Percentiles rank a stretch among this genome's conserved stretches.
Evolutionary conservation across 140 eudicot genomes (phyloP).

Genomic region (Oenanthe javanica): DNA sequence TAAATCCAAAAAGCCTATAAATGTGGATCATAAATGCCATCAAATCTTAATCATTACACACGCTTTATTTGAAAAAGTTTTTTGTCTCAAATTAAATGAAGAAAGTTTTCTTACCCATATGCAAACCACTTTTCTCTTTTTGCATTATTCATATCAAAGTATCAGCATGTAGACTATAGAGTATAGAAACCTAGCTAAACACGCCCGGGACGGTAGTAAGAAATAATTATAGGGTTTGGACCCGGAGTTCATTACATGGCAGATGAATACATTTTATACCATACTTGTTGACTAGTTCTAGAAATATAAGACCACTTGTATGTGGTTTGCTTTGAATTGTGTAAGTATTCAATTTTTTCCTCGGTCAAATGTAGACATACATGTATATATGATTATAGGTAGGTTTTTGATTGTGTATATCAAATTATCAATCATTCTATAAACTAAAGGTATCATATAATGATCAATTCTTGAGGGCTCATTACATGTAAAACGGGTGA

Average conservation of each 20-base stretch:
- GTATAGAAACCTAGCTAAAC: no score
- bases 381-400: not conserved
- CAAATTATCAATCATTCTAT: not conserved
- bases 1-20: constrained; percentile 14
- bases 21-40: constrained; percentile 15
- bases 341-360: not conserved
- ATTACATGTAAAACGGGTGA: not conserved
- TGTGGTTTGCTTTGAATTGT: no score
- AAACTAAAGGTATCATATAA: not conserved
- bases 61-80: not conserved
- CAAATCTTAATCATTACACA: constrained; percentile 20
- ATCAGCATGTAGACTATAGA: no score
- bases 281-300: not conserved
- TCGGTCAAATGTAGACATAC: not conserved
- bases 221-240: no score
- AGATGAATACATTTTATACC: no score
- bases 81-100: constrained; percentile 7
- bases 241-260: no score
- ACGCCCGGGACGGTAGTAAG: no score
- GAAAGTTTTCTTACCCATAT: constrained; percentile 19
- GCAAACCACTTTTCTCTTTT: constrained; percentile 15
- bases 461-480: not conserved
- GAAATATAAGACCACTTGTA: not conserved
- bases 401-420: not conserved
- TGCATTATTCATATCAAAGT: not conserved